Conservation (phyloP, 169 alveolate genomes). For the Cryptosporidium canis region DNA sequence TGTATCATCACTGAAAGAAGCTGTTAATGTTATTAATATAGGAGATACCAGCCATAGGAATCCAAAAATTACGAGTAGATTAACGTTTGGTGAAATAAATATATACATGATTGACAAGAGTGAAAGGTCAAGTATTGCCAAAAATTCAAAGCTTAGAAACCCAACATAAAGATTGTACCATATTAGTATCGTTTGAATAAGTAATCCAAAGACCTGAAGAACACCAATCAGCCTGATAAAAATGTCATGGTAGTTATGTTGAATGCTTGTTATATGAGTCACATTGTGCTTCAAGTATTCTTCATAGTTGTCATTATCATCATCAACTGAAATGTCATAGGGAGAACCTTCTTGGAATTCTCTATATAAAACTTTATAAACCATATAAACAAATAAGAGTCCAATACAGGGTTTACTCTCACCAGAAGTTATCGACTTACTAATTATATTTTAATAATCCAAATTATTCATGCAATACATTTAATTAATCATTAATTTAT, state of each 20-base stretch:
- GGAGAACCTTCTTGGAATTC: constrained; percentile 46
- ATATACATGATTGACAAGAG: constrained; percentile 52
- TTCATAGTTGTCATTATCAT: constrained; percentile 19
- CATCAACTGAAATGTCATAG: constrained; percentile 7
- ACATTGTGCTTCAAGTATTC: constrained; percentile 46
- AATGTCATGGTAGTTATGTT: constrained; percentile 37
- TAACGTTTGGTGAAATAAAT: constrained; percentile 51
- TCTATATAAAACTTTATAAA: constrained; percentile 49
- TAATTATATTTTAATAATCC: not conserved
- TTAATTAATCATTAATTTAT: constrained; percentile 1
- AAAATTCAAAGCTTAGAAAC: constrained; percentile 35
- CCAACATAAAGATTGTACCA: constrained; percentile 67
- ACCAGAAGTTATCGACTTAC: not conserved
- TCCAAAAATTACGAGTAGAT: constrained; percentile 55
- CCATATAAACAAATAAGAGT: not conserved
- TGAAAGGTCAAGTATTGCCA: constrained; percentile 36
- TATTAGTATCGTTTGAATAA: constrained; percentile 36
- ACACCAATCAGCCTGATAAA: constrained; percentile 50
- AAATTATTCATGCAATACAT: not conserved
- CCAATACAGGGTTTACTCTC: not conserved
- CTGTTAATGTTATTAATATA: constrained; percentile 35
- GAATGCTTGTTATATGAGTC: constrained; percentile 21
- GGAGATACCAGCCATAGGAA: constrained; percentile 59
- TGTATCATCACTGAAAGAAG: constrained; percentile 68
- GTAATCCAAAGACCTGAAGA: constrained; percentile 50